Evolutionary conservation across 2,329 filamentous ascomycete species (phyloP), one percentile per base, ranked within the genome.

Genomic region (Mycocentrospora acerina): DNA sequence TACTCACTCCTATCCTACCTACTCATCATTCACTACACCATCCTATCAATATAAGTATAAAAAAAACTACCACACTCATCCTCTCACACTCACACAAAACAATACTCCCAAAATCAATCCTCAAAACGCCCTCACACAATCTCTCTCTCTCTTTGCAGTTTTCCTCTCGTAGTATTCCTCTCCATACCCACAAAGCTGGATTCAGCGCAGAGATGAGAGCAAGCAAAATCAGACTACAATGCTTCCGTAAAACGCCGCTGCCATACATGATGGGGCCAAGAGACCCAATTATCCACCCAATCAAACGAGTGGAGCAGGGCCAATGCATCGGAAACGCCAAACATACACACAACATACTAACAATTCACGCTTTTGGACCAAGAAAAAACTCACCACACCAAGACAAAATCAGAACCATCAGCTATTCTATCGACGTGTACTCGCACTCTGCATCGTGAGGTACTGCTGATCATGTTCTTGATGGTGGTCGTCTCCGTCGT

Each of bases 401-500:
- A 40, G 22, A 27, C 33, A 24, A 33, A 33, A 18, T 22, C 19
- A 22, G 5, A 9, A 22, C 19, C 19, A n/a, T n/a, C n/a, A n/a
- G n/a, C 19, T 9, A 15, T 32, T 32, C 41, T 50, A 60, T 42
- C 56, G 56, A 46, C 55, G 50, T 14, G 56, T 55, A 17, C 51
- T 48, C 14, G 51, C 40, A 17, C 42, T 48, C 29, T 60, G 55
- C n/a, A 49, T 45, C 24, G 55, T 51, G 32, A 55, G 41, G 22
- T 59, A 51, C 5, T 48, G 43, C 10, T 53, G 44, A 15, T 57
- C 49, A 8, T 41, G 41, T 17, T 29, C 40, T 15, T 55, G 45
- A 19, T 63, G 54, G 41, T 82, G 66, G 37, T 90, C 87, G 54
- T 96, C 91, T 12, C 90, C 93, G 40, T 97, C 93, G 63, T 98